Base-by-base conservation (phyloP, 164 flowering plant genomes). In the Nymphaea thermarum region DNA sequence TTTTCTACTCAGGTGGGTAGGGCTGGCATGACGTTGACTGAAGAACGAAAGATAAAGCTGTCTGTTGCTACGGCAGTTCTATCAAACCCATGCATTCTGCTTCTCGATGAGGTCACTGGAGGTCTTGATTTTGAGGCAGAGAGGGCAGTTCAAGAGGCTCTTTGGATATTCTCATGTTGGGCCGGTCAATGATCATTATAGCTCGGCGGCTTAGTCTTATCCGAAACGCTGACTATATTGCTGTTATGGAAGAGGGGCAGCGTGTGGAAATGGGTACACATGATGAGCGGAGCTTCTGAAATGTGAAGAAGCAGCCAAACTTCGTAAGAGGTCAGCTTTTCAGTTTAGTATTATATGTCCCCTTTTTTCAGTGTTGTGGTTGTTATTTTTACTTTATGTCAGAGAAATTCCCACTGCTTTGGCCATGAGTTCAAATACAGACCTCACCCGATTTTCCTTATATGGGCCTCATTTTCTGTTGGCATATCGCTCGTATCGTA, bases 231-330 rank as follows among this genome's bases (percentile, higher is more conserved):
- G 98, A 94, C 76, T 94, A 86, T 75, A 91, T 94, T 68, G 98
- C 98, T 77, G 98, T 91, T 70, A 94, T 94, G 98, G 98, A 94
- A 81, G 98, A 94, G 72, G 98, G 98, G 47, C 98, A 86, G 68
- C 95, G 91, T 73, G 95, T 94, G 72, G 98, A 94, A 80, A 91
- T 91, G 90, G 97, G 98, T 67, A 94, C 98, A 8, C 98, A 94
- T 85, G 98, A 91, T 77, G 98, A 94, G 87, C 96, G 42, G 97
- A 94, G 77, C 96, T 94, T 73, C 94, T 94, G 25, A 87, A 81
- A 68, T 79, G 76, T 71, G 82, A 79, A 72, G 82, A 79, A 68
- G 82, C 80, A 41, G 78, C 76, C 63, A 79, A 79, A 65, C 80
- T 77, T 72, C 82, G 80, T 8, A 79, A 79, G 71, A 79, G 82